These are phyloP conservation scores for Colletotrichum echinochloae DNA, from an alignment of 2,329 filamentous ascomycete species.

Conservation along the genomic window DNA sequence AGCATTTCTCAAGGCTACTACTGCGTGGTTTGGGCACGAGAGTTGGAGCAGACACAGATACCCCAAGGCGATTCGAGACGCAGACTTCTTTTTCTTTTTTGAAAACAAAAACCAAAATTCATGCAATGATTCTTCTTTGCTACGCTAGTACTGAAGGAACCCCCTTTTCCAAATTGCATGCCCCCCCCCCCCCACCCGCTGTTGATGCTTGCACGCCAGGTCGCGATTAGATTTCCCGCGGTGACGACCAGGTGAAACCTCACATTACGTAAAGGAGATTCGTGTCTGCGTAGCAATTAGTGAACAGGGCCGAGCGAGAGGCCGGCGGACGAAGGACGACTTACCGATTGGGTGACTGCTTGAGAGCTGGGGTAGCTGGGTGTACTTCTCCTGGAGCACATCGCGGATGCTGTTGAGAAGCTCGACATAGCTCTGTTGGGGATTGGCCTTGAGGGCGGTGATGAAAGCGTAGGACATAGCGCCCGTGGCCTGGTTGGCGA, in stretches of 20 bases:
- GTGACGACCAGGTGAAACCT: not conserved
- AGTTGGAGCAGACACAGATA: slow-evolving; percentile 4
- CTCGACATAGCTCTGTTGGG: slow-evolving; percentile 95
- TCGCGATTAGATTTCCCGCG: not conserved
- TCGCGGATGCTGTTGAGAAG: slow-evolving; percentile 95
- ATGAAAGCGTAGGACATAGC: slow-evolving; percentile 99
- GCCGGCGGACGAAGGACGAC: slow-evolving; percentile 46
- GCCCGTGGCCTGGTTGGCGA: slow-evolving; percentile 88
- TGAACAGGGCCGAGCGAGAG: not conserved
- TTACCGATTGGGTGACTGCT: slow-evolving; percentile 95
- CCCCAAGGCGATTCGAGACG: not conserved
- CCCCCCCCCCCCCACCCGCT: not conserved
- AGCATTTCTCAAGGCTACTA: not conserved
- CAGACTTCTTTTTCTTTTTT: not conserved
- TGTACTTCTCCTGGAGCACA: slow-evolving; percentile 86
- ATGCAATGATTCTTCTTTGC: slow-evolving; percentile 4
- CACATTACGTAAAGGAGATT: slow-evolving; percentile 39
- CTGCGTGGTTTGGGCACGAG: not conserved
- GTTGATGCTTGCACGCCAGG: not conserved
- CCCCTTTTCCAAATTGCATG: slow-evolving; percentile 1
- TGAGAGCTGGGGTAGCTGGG: slow-evolving; percentile 95
- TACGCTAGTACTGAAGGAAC: not conserved
- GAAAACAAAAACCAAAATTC: not conserved
- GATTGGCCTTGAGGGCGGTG: slow-evolving; percentile 88
- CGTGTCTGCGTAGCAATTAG: slow-evolving; percentile 22